Conservation (phyloP, 768 basidiomycete genomes). For the Lactarius hatsudake region DNA sequence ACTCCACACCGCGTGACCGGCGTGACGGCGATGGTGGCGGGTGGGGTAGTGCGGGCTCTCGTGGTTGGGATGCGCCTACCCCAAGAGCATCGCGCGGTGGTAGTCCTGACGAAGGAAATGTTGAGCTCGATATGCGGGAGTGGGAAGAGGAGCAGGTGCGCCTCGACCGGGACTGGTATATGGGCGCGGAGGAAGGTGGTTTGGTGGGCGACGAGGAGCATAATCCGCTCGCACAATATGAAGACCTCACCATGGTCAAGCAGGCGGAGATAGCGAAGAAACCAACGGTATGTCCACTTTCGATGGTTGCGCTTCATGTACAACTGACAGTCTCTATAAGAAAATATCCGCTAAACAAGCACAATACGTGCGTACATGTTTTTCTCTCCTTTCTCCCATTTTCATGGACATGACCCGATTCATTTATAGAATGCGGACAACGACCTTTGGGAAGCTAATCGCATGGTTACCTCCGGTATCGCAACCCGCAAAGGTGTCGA, state of each 20-base stretch:
- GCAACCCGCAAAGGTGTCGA: conserved; percentile 85
- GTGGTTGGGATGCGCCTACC: conserved; percentile 82
- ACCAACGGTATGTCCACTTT: conserved; percentile 52
- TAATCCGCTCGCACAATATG: conserved; percentile 91
- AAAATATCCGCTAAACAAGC: conserved; percentile 93
- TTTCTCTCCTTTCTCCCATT: not conserved
- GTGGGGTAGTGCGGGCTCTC: conserved; percentile 56
- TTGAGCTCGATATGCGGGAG: conserved; percentile 73
- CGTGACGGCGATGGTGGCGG: conserved; percentile 55
- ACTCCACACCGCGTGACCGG: conserved; percentile 75
- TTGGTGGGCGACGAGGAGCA: conserved; percentile 88
- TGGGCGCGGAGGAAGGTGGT: conserved; percentile 82
- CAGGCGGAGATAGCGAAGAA: conserved; percentile 75
- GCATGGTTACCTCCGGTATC: conserved; percentile 95
- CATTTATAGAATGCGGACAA: conserved; percentile 85
- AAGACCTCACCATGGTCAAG: conserved; percentile 70
- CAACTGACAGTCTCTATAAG: conserved; percentile 40
- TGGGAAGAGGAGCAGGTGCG: conserved; percentile 97
- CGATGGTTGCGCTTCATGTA: conserved; percentile 5
- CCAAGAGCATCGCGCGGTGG: conserved; percentile 64
- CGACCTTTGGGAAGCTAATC: conserved; percentile 97
- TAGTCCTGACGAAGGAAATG: conserved; percentile 63
- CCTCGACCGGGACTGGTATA: conserved; percentile 96
- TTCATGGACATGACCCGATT: conserved; percentile 14
- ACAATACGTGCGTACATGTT: conserved; percentile 72